A percentile compares a stretch with the other conserved stretches of the same genome.
Evolutionary conservation across 371 early-diverging fungal genomes (phyloP).

Genomic region (Lichtheimia corymbifera): DNA sequence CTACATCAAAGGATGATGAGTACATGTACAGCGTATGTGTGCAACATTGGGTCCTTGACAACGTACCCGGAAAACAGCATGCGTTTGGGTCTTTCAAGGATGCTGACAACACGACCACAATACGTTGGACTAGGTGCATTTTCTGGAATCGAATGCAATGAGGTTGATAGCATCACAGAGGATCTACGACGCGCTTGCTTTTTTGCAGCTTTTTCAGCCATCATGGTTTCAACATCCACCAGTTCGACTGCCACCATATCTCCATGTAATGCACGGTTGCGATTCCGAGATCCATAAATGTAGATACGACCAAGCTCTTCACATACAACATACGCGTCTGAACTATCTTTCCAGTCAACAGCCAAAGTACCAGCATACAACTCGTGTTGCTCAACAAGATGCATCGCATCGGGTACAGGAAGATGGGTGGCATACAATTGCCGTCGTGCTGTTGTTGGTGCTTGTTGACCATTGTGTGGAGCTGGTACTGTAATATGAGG

Average conservation of each 20-base stretch:
- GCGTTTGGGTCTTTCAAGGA: conserved; percentile 32
- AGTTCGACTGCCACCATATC: conserved; percentile 69
- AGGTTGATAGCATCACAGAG: conserved; percentile 10
- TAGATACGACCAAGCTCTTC: conserved; percentile 49
- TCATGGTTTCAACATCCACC: conserved; percentile 51
- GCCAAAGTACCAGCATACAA: conserved; percentile 34
- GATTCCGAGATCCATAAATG: conserved; percentile 60
- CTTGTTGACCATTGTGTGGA: too few relatives aligned
- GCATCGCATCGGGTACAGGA: conserved; percentile 23
- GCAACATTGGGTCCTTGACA: background rate
- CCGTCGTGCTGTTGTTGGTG: conserved; percentile 12
- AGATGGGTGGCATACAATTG: conserved; percentile 31
- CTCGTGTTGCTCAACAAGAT: conserved; percentile 19
- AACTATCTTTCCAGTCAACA: conserved; percentile 35
- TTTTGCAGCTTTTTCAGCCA: conserved; percentile 31
- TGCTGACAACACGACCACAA: conserved; percentile 36
- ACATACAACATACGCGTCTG: conserved; percentile 70
- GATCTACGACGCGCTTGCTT: conserved; percentile 26
- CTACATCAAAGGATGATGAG: conserved; percentile 13
- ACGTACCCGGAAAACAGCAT: conserved; percentile 40
- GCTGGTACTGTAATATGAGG: background rate
- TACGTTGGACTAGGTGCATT: conserved; percentile 17
- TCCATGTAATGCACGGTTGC: conserved; percentile 78
- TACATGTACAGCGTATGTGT: too few relatives aligned
- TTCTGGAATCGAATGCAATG: conserved; percentile 30